Base-by-base conservation (phyloP, 306 rosid genomes). In the Lotus japonicus region DNA sequence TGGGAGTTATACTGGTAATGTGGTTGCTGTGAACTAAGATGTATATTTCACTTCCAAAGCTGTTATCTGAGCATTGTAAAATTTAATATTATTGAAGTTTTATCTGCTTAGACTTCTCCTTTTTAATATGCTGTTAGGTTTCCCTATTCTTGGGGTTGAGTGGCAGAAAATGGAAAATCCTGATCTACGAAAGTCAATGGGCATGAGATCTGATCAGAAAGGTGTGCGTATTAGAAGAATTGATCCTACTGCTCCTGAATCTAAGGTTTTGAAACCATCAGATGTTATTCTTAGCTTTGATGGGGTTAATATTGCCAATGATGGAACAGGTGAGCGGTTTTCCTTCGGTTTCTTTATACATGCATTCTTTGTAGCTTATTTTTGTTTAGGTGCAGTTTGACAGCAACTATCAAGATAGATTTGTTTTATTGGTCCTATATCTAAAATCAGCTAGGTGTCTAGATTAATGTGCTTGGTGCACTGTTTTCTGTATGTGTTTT, bases 81-180 rank as follows among this genome's bases (percentile, higher is more conserved):
- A 2, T 1, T 18, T 39, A 14, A 6, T 11, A 49, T 42, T 23
- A 16, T 55, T 49, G 60, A 63, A 57, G 23, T 51, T 50, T 68
- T 73, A 64, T 68, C n/a, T 51, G 10, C 44, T 64, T 35, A 14
- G 60, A 62, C 11, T 5, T 9, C 54, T 56, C 48, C 64, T 58
- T 73, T 50, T 71, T 31, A 11, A 42, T 58, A 19, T 77, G 66
- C 33, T 75, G 53, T 28, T 42, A 94, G 99, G 99, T 57, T 90
- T 95, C 82, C 99, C 97, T 60, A 81, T 88, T 77, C 99, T 95
- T 55, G 92, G 95, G 59, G 81, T 95, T 70, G 97, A 95, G 87
- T 95, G 99, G 96, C 99, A 95, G 87, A 95, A 95, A 76, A 90
- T 90, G 96, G 97, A 90, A 85, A 95, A 95, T 81, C 99, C 97